Percentiles rank a stretch among this genome's conserved stretches.
Conservation (phyloP, 1,284 basidiomycete species). For the Phlebopus sp. region DNA sequence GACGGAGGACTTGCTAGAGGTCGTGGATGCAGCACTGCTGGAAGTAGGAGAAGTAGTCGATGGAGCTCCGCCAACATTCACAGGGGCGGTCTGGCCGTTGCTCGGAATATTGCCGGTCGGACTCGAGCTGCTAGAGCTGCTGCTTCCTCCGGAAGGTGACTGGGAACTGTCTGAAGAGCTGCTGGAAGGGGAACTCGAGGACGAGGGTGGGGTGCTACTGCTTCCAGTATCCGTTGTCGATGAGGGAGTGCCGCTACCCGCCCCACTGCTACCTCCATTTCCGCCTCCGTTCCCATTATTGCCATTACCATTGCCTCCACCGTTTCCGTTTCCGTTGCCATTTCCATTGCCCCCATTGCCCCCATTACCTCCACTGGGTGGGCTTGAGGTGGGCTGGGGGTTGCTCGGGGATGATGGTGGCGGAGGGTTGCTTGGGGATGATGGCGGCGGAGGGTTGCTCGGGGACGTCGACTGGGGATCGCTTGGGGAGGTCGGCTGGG, state of each 20-base stretch:
- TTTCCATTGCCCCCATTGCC: not conserved
- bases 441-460: conserved; percentile 8
- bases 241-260: not conserved
- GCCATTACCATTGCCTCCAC: conserved; percentile 11
- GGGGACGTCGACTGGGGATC: too few species aligned
- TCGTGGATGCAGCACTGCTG: not conserved
- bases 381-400: conserved; percentile 6
- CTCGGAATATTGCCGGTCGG: not conserved
- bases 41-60: conserved; percentile 2
- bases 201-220: not conserved
- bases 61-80: not conserved
- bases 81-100: not conserved
- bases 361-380: conserved; percentile 4
- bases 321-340: conserved; percentile 7
- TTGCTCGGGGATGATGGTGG: conserved; percentile 15
- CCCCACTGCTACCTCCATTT: not conserved
- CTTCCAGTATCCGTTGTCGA: not conserved
- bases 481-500: too few species aligned
- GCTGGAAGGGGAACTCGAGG: conserved; percentile 2
- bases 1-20: not conserved
- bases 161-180: not conserved
- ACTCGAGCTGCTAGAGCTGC: not conserved
- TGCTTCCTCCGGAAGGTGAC: conserved; percentile 3
- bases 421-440: conserved; percentile 8
- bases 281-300: conserved; percentile 2